Conservation (phyloP, 352 stramenopile genomes). For the Pythium scleroteichum region DNA sequence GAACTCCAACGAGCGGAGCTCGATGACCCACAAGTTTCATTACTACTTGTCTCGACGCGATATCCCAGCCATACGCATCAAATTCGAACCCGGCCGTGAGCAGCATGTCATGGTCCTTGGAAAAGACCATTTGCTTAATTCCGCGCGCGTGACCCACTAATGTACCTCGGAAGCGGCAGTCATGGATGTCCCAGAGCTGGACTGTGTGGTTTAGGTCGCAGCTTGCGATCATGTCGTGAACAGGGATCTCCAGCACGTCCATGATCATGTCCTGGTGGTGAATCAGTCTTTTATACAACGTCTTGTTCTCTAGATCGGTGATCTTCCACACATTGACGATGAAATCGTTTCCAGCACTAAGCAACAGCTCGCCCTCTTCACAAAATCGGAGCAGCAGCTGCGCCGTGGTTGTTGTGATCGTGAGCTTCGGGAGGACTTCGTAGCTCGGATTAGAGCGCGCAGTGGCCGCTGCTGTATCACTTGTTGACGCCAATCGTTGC, state of each 20-base stretch:
- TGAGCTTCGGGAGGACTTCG: slow-evolving; percentile 45
- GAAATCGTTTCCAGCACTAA: slow-evolving; percentile 70
- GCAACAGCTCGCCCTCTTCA: slow-evolving; percentile 46
- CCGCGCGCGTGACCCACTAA: slow-evolving; percentile 65
- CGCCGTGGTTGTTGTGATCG: slow-evolving; percentile 61
- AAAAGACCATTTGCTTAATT: slow-evolving; percentile 82
- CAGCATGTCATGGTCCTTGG: slow-evolving; percentile 66
- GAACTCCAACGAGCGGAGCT: slow-evolving; percentile 70
- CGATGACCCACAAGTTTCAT: slow-evolving; percentile 70
- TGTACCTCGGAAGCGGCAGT: slow-evolving; percentile 55
- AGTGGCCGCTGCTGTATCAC: slow-evolving; percentile 14
- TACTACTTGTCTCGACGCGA: slow-evolving; percentile 72
- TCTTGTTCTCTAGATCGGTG: slow-evolving; percentile 49
- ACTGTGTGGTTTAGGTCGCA: slow-evolving; percentile 75
- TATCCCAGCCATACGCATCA: slow-evolving; percentile 81
- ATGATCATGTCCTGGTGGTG: slow-evolving; percentile 61
- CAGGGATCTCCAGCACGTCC: slow-evolving; percentile 68
- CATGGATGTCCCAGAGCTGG: slow-evolving; percentile 80
- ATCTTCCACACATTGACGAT: slow-evolving; percentile 76
- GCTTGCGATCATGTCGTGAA: slow-evolving; percentile 74
- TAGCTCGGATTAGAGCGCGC: slow-evolving; percentile 35
- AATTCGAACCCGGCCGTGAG: slow-evolving; percentile 86
- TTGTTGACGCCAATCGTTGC: slow-evolving; percentile 9
- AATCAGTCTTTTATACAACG: slow-evolving; percentile 56
- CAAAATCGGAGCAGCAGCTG: slow-evolving; percentile 71